Percentiles rank a stretch among this genome's conserved stretches.
Evolutionary conservation across 495 filamentous ascomycete species (phyloP).

Genomic region (Podospora pseudopauciseta): DNA sequence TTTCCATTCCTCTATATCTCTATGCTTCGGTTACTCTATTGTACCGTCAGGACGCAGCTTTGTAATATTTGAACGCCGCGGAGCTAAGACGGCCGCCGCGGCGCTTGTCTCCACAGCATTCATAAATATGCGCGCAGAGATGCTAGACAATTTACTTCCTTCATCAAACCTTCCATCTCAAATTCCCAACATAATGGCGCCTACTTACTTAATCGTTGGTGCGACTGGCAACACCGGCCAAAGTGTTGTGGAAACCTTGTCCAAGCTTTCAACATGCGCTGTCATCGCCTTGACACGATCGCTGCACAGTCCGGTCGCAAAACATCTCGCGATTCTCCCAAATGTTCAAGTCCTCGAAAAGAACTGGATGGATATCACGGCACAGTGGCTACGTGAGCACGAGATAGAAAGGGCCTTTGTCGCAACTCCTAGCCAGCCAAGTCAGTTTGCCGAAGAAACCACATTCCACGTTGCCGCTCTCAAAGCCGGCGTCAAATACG

Average conservation of each 20-base stretch:
- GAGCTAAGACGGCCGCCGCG: too few relatives aligned
- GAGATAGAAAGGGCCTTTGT: conserved; percentile 42
- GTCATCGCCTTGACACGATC: conserved; percentile 44
- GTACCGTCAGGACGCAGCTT: too few relatives aligned
- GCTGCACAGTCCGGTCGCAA: conserved; percentile 28
- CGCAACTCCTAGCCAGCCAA: conserved; percentile 39
- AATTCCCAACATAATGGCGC: conserved; percentile 5
- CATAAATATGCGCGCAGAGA: too few relatives aligned
- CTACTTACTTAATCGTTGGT: conserved; percentile 21
- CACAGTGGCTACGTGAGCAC: conserved; percentile 43
- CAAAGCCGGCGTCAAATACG: conserved; percentile 44
- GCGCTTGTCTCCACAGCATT: too few relatives aligned
- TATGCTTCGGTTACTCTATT: too few relatives aligned
- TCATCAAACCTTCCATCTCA: too few relatives aligned
- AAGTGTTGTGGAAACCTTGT: conserved; percentile 33
- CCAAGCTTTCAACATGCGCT: conserved; percentile 33
- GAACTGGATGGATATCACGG: conserved; percentile 42
- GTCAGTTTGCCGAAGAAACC: conserved; percentile 45
- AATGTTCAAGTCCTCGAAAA: conserved; percentile 42
- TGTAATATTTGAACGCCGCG: too few relatives aligned
- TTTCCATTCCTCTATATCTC: too few relatives aligned
- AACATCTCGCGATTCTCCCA: conserved; percentile 36
- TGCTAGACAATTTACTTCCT: too few relatives aligned
- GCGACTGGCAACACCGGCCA: conserved; percentile 37
- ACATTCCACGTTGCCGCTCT: conserved; percentile 39